Conservation (phyloP, 2,329 filamentous ascomycete genomes). For the Aspergillus intermedius region DNA sequence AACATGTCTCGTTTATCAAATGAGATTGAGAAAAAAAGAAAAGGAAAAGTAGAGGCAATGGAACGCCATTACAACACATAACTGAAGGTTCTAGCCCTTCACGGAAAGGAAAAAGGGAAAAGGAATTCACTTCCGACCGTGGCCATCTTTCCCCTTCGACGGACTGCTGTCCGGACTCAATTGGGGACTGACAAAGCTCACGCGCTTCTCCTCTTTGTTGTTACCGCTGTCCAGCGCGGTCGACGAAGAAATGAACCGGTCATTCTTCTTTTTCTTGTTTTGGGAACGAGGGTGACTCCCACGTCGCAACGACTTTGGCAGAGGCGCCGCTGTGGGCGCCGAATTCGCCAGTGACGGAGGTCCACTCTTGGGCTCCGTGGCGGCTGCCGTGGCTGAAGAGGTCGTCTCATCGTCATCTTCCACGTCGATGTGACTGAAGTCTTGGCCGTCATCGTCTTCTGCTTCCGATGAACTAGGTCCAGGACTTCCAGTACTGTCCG, state of each 20-base stretch:
- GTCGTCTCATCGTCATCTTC: constrained; percentile 39
- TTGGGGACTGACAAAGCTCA: constrained; percentile 31
- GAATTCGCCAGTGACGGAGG: constrained; percentile 21
- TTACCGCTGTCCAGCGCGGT: constrained; percentile 19
- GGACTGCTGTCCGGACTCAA: constrained; percentile 27
- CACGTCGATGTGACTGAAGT: constrained; percentile 41
- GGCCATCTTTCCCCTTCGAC: constrained; percentile 21
- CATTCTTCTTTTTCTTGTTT: constrained; percentile 20
- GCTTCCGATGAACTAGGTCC: constrained; percentile 39
- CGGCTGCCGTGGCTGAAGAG: constrained; percentile 25
- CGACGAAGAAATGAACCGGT: constrained; percentile 19
- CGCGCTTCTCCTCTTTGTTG: constrained; percentile 29
- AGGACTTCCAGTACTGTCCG: constrained; percentile 59
- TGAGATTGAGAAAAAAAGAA: neutral
- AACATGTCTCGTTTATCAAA: too few relatives aligned
- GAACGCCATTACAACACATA: neutral
- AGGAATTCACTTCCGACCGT: constrained; percentile 16
- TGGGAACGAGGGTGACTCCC: constrained; percentile 11
- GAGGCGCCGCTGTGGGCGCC: constrained; percentile 17
- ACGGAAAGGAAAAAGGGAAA: constrained; percentile 4
- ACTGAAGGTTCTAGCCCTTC: neutral
- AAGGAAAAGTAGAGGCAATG: neutral
- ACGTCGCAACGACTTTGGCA: constrained; percentile 27
- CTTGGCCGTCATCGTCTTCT: constrained; percentile 52
- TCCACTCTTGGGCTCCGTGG: constrained; percentile 28